Evolutionary conservation across 2,329 filamentous ascomycete species (phyloP), one percentile per base, ranked within the genome.

Genomic region (Fusarium nisikadoi): DNA sequence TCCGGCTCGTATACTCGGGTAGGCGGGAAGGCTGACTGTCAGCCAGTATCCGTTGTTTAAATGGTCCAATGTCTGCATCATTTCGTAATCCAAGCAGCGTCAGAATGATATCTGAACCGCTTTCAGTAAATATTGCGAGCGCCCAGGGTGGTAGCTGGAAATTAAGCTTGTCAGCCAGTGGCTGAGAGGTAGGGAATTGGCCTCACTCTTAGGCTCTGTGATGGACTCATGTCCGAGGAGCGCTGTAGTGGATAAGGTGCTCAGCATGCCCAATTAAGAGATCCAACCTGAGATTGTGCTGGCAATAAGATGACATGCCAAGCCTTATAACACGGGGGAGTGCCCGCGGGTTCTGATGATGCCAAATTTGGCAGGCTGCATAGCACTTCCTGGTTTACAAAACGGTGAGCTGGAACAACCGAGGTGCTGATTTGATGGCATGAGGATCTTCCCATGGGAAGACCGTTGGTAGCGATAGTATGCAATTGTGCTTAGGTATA

Each of bases 331-430:
- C 62, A 60, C 42, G 43, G 53, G 42, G 50, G 54, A 62, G 54
- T 38, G 38, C 46, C 55, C 47, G 46, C 33, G 35, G 38, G 13
- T 68, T 69, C 61, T 65, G 45, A 54, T 56, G 39, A 55, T 76
- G 56, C 75, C 75, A 54, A 72, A 74, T 77, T 65, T 75, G 66
- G 75, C 62, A 62, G 58, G 62, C 64, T 77, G 75, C 75, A 77
- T 74, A 55, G 57, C 56, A 66, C 64, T 77, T 75, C 68, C 68
- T 68, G 62, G 66, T 56, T 56, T 58, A 36, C 59, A 65, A 68
- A 66, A 64, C 65, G 65, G 70, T 72, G 70, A 68, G 63, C 59
- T 70, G 66, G 71, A 67, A 61, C 70, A 73, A 50, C 63, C 55
- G 58, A 70, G 71, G 52, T 60, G 31, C 41, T 57, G 66, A 65